Percentiles rank a stretch among this genome's conserved stretches.
phyloP scores from a whole-genome alignment of 1,139 yeast genomes.

The Scheffersomyces illinoinensis region DNA sequence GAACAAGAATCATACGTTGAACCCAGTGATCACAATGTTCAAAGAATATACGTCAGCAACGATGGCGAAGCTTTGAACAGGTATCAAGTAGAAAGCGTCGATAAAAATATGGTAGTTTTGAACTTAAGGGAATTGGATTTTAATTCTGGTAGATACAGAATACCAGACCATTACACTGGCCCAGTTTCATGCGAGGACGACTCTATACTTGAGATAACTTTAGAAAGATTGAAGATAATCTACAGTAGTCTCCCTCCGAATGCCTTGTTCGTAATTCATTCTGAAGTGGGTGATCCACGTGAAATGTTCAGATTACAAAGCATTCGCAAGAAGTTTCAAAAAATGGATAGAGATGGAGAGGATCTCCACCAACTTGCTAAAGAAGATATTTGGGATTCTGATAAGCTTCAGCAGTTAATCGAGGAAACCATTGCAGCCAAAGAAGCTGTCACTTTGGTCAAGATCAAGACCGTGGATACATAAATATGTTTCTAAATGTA shows the following conservation, averaged over 20 bases:
- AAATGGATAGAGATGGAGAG: constrained; percentile 35
- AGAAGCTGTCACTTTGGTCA: constrained; percentile 54
- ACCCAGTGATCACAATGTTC: constrained; percentile 26
- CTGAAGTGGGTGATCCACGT: constrained; percentile 64
- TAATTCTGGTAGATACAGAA: constrained; percentile 26
- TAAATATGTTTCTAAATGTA: background rate
- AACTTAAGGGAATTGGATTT: constrained; percentile 62
- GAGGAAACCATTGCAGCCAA: constrained; percentile 51
- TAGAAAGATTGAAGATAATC: constrained; percentile 47
- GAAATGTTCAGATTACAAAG: constrained; percentile 51
- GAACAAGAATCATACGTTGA: constrained; percentile 12
- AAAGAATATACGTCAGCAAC: constrained; percentile 40
- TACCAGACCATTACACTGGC: constrained; percentile 7
- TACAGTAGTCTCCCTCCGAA: constrained; percentile 56
- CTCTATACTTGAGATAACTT: constrained; percentile 22
- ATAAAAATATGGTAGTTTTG: constrained; percentile 51
- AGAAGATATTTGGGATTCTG: constrained; percentile 53
- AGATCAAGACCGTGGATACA: constrained; percentile 5
- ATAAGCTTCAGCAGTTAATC: constrained; percentile 42
- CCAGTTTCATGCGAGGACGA: constrained; percentile 1
- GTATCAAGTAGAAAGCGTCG: constrained; percentile 33
- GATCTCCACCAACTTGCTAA: constrained; percentile 42
- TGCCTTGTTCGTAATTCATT: constrained; percentile 59
- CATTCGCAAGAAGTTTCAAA: constrained; percentile 37
- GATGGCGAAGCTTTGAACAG: constrained; percentile 61